Conservation (phyloP, 1,139 yeast species). For the Pichia sp. region DNA sequence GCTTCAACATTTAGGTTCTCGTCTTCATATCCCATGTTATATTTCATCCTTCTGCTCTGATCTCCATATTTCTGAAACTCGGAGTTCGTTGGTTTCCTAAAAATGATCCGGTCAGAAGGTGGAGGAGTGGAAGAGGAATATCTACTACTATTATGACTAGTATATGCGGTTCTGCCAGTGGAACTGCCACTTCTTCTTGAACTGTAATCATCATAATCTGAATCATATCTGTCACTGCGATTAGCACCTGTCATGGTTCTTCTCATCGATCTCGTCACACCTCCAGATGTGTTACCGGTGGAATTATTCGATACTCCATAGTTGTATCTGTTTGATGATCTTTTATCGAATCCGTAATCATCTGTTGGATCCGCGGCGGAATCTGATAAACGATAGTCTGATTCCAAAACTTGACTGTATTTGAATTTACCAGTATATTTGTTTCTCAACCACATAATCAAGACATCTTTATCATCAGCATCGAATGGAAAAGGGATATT, state of each 20-base stretch:
- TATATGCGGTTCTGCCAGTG: no score
- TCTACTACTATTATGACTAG: constrained; percentile 1
- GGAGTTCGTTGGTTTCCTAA: constrained; percentile 28
- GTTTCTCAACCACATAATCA: constrained; percentile 44
- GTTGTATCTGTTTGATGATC: not conserved
- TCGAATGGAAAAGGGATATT: constrained; percentile 63
- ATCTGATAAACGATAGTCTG: constrained; percentile 21
- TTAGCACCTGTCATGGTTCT: constrained; percentile 11
- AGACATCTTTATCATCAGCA: constrained; percentile 52
- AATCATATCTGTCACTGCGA: constrained; percentile 3
- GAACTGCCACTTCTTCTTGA: not conserved
- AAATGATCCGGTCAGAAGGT: constrained; percentile 4
- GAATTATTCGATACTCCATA: not conserved
- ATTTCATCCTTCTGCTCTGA: constrained; percentile 34
- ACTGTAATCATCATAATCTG: constrained; percentile 3
- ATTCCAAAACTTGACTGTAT: constrained; percentile 26
- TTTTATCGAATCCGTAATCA: constrained; percentile 12
- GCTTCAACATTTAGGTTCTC: constrained; percentile 44
- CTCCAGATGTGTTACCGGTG: not conserved
- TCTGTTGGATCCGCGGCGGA: constrained; percentile 11
- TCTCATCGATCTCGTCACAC: constrained; percentile 17
- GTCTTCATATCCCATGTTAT: constrained; percentile 39
- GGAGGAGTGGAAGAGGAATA: constrained; percentile 3
- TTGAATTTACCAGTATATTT: constrained; percentile 45
- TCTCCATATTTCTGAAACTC: constrained; percentile 35